Conservation (phyloP, 2,329 filamentous ascomycete genomes). For the Lojkania enalia region DNA sequence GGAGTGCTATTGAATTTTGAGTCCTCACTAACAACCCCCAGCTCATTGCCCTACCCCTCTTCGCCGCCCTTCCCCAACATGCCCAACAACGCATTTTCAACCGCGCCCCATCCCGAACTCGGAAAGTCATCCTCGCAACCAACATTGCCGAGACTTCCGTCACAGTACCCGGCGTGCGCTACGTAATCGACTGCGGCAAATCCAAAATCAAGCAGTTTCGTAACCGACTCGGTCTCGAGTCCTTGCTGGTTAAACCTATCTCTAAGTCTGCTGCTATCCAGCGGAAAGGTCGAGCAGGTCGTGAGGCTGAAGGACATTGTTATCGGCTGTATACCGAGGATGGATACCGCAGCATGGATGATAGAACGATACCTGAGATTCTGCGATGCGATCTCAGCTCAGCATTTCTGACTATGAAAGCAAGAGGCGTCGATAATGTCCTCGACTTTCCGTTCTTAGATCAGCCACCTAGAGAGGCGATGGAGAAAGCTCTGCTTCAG, state of each 20-base stretch:
- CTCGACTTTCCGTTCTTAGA: constrained; percentile 85
- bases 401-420: constrained; percentile 90
- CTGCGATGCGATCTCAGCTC: constrained; percentile 85
- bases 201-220: constrained; percentile 93
- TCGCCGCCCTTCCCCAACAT: constrained; percentile 84
- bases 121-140: constrained; percentile 89
- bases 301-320: constrained; percentile 89
- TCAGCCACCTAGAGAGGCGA: constrained; percentile 72
- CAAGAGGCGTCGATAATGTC: constrained; percentile 81
- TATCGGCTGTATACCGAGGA: constrained; percentile 85
- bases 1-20: too few species aligned
- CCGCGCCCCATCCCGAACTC: constrained; percentile 70
- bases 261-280: constrained; percentile 94
- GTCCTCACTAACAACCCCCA: too few species aligned
- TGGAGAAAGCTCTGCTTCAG: constrained; percentile 81
- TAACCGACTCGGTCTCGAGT: constrained; percentile 82
- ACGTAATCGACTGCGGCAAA: constrained; percentile 90
- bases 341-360: constrained; percentile 69
- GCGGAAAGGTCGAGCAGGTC: constrained; percentile 85
- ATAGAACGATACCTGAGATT: constrained; percentile 84
- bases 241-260: constrained; percentile 84
- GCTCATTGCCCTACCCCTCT: constrained; percentile 74
- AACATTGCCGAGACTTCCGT: constrained; percentile 99
- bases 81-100: constrained; percentile 86
- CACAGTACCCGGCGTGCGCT: constrained; percentile 89